phyloP scores from a whole-genome alignment of 331 rosid species.

The Malus hybrid region DNA sequence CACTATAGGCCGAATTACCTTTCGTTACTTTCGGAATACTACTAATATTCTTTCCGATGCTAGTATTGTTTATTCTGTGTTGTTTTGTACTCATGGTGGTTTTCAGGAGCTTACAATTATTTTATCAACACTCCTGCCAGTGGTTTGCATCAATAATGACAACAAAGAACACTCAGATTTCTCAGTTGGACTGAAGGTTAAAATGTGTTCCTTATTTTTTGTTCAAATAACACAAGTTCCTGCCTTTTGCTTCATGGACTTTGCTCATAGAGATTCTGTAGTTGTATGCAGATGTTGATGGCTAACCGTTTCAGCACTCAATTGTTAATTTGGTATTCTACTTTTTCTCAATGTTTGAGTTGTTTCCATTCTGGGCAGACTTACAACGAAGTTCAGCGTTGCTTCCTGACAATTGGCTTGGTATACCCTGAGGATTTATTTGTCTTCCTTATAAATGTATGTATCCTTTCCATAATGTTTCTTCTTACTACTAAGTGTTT shows the following conservation, averaged over 20 bases:
- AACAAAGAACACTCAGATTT: slow-evolving; percentile 71
- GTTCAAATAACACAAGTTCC: background rate
- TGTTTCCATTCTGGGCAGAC: slow-evolving; percentile 40
- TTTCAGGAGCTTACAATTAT: slow-evolving; percentile 74
- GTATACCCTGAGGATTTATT: slow-evolving; percentile 86
- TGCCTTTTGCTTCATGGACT: background rate
- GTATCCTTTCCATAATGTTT: slow-evolving; percentile 20
- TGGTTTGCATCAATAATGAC: slow-evolving; percentile 63
- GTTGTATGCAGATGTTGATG: background rate
- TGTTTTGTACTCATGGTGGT: slow-evolving; percentile 11
- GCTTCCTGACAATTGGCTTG: slow-evolving; percentile 85
- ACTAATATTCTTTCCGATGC: background rate
- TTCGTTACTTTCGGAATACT: background rate
- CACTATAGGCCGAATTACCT: background rate
- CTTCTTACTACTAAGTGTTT: slow-evolving; percentile 2
- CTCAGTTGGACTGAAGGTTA: slow-evolving; percentile 77
- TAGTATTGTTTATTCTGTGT: background rate
- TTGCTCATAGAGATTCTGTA: background rate
- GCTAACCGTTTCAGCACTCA: background rate
- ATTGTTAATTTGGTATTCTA: background rate
- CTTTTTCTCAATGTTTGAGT: background rate
- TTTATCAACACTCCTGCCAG: slow-evolving; percentile 74
- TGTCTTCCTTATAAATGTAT: slow-evolving; percentile 72
- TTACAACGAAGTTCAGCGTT: slow-evolving; percentile 85
- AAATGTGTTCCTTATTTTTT: slow-evolving; percentile 1